phyloP scores from a whole-genome alignment of 2,329 filamentous ascomycete species.

The Botrytis byssoidea region DNA sequence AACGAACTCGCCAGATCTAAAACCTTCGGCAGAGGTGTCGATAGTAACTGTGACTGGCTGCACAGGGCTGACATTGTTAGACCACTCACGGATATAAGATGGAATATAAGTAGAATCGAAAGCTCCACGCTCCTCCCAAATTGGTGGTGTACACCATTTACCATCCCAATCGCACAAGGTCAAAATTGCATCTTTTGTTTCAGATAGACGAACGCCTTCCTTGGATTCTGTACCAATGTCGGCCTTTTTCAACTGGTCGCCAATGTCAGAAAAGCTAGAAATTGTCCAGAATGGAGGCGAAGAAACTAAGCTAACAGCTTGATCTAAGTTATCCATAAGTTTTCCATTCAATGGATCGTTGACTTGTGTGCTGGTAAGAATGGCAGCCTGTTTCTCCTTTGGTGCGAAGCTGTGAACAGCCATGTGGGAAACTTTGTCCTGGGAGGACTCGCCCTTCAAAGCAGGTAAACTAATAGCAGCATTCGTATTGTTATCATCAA shows the following conservation, averaged over 20 bases:
- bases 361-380: background rate
- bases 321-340: background rate
- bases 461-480: background rate
- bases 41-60: constrained; percentile 12
- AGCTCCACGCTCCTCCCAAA: constrained; percentile 30
- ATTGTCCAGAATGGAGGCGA: constrained; percentile 17
- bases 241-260: constrained; percentile 23
- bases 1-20: constrained; percentile 24
- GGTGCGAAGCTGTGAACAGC: constrained; percentile 6
- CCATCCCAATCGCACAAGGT: constrained; percentile 33
- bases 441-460: background rate
- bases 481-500: background rate
- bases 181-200: constrained; percentile 26
- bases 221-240: background rate
- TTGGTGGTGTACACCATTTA: constrained; percentile 31
- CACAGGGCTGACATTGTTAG: constrained; percentile 1
- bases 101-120: constrained; percentile 32
- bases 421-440: background rate
- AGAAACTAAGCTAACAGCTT: constrained; percentile 5
- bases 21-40: constrained; percentile 20
- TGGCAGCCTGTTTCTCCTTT: background rate
- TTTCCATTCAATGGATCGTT: background rate
- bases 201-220: constrained; percentile 28
- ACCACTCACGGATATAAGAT: constrained; percentile 36
- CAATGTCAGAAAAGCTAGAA: constrained; percentile 20